A percentile compares a stretch with the other conserved stretches of the same genome.
phyloP scores from a whole-genome alignment of 2,329 filamentous ascomycete species.

The Aspergillus vadensis region DNA sequence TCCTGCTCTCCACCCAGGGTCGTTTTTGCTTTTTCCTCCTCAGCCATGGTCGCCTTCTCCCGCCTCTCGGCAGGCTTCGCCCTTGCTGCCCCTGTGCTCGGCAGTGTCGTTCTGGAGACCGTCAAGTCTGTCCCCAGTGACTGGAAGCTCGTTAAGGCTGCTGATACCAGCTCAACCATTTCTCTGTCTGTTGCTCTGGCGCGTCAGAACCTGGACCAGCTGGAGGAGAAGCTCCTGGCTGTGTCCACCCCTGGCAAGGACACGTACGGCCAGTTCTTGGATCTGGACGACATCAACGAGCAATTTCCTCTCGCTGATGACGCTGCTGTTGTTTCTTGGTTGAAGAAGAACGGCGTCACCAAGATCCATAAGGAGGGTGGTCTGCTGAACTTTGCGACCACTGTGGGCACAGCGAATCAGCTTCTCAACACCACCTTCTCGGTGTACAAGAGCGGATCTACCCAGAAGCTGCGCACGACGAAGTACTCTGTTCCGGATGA shows the following conservation, averaged over 20 bases:
- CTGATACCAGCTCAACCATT: slow-evolving; percentile 17
- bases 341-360: slow-evolving; percentile 43
- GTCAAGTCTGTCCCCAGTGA: not conserved
- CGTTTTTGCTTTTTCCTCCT: not conserved
- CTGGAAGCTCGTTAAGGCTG: slow-evolving; percentile 12
- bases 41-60: slow-evolving; percentile 6
- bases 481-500: slow-evolving; percentile 4
- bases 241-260: slow-evolving; percentile 52
- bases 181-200: slow-evolving; percentile 27
- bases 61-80: not conserved
- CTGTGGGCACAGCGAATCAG: slow-evolving; percentile 45
- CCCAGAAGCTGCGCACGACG: slow-evolving; percentile 7
- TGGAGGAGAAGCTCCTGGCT: slow-evolving; percentile 43
- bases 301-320: slow-evolving; percentile 45
- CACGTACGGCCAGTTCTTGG: slow-evolving; percentile 54
- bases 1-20: not conserved
- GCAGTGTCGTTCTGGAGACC: slow-evolving; percentile 1
- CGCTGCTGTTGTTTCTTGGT: slow-evolving; percentile 46
- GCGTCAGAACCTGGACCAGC: slow-evolving; percentile 35
- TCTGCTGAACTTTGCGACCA: slow-evolving; percentile 48
- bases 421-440: slow-evolving; percentile 55
- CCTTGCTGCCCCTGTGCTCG: not conserved
- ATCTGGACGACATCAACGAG: slow-evolving; percentile 45
- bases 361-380: slow-evolving; percentile 43
- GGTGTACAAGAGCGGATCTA: slow-evolving; percentile 42